phyloP scores from a whole-genome alignment of 2,329 filamentous ascomycete genomes.

The Fusarium pilosicola region DNA sequence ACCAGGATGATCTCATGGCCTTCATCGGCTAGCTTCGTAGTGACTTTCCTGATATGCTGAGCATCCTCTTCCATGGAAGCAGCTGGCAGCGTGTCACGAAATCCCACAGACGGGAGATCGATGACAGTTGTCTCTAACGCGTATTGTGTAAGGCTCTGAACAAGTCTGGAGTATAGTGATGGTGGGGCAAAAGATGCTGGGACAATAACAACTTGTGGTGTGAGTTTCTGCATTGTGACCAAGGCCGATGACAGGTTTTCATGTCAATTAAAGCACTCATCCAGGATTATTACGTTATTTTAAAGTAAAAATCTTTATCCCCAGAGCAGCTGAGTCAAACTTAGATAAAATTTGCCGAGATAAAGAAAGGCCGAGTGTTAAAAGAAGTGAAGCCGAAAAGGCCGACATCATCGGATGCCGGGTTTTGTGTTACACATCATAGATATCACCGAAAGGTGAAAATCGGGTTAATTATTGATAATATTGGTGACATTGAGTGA shows the following conservation, averaged over 20 bases:
- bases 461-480: fast-evolving
- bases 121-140: neutral
- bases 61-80: neutral
- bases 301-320: fast-evolving
- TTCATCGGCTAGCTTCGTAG: neutral
- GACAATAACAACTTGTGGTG: neutral
- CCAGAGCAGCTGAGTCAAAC: fast-evolving
- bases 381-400: neutral
- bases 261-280: fast-evolving
- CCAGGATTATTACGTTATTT: fast-evolving
- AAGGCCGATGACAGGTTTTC: fast-evolving
- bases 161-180: neutral
- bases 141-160: neutral
- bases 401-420: neutral
- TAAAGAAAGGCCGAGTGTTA: neutral
- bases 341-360: neutral
- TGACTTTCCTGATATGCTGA: neutral
- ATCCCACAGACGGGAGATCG: neutral
- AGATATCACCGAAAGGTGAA: neutral
- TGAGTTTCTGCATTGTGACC: neutral
- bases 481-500: fast-evolving
- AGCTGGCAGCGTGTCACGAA: neutral
- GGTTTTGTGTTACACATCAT: neutral
- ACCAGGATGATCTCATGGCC: neutral
- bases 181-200: neutral